A percentile compares a stretch with the other conserved stretches of the same genome.
Evolutionary conservation across 345 rosid species (phyloP).

Genomic region (Gossypioides kirkii): DNA sequence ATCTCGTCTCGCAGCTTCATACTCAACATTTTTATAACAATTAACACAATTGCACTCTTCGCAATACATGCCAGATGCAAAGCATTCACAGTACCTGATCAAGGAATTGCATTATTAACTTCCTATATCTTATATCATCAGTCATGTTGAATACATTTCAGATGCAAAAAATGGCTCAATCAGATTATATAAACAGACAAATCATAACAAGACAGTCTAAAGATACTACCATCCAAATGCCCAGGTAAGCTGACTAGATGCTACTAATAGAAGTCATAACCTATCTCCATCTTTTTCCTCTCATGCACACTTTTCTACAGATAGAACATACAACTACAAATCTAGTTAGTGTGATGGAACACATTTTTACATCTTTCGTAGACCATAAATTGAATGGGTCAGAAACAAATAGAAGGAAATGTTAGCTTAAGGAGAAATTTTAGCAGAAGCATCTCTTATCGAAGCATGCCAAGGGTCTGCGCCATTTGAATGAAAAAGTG

Average conservation of each 20-base stretch:
- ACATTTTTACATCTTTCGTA: neutral
- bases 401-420: neutral
- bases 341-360: neutral
- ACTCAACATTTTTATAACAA: constrained; percentile 90
- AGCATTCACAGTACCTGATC: constrained; percentile 92
- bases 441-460: neutral
- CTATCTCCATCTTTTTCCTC: neutral
- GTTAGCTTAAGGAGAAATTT: neutral
- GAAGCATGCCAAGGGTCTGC: neutral
- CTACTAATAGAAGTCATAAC: neutral
- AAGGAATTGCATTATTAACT: constrained; percentile 18
- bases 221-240: neutral
- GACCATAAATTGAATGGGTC: neutral
- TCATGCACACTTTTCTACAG: neutral
- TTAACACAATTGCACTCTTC: constrained; percentile 96
- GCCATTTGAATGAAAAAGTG: neutral
- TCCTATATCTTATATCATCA: constrained; percentile 6
- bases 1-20: constrained; percentile 85
- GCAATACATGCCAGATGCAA: constrained; percentile 94
- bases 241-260: neutral
- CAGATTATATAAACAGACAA: neutral
- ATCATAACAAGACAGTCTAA: neutral
- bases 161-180: neutral
- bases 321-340: neutral
- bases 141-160: neutral